phyloP scores from a whole-genome alignment of 2,329 filamentous ascomycete genomes.

The Leptodontidium sp. region DNA sequence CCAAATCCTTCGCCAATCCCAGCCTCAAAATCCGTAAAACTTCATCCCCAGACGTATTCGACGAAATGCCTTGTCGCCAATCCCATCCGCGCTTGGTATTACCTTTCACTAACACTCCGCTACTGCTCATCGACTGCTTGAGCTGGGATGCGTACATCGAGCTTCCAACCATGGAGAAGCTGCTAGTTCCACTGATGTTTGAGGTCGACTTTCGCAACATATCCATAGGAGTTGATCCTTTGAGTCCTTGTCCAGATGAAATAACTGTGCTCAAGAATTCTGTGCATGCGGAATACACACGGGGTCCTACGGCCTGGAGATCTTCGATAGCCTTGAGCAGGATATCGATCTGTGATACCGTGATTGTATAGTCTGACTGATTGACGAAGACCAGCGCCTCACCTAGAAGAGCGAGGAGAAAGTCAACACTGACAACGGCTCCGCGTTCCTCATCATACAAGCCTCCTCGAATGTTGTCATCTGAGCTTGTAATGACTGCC shows the following conservation, averaged over 20 bases:
- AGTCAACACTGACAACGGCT: conserved; percentile 88
- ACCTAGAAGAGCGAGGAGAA: conserved; percentile 81
- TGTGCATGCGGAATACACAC: conserved; percentile 77
- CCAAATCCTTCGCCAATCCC: conserved; percentile 78
- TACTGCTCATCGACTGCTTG: conserved; percentile 66
- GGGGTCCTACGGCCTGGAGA: conserved; percentile 75
- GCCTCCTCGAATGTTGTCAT: conserved; percentile 90
- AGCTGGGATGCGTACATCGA: conserved; percentile 72
- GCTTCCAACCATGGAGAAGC: conserved; percentile 73
- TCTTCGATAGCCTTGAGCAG: conserved; percentile 83
- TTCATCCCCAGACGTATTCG: conserved; percentile 69
- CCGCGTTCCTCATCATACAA: conserved; percentile 83
- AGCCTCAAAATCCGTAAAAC: conserved; percentile 77
- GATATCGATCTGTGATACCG: conserved; percentile 75
- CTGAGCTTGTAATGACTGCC: conserved; percentile 85
- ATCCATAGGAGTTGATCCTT: conserved; percentile 69
- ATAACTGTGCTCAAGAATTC: conserved; percentile 82
- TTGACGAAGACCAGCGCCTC: conserved; percentile 83
- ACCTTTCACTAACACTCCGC: conserved; percentile 56
- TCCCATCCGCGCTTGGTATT: conserved; percentile 72
- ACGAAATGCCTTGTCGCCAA: conserved; percentile 68
- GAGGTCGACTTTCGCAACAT: conserved; percentile 71
- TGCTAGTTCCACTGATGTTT: conserved; percentile 61
- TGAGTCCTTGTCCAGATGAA: conserved; percentile 70
- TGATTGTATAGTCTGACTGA: conserved; percentile 66